Evolutionary conservation across 768 basidiomycete species (phyloP), one percentile per base, ranked within the genome.

Genomic region (Tricholoma hemisulphureum): DNA sequence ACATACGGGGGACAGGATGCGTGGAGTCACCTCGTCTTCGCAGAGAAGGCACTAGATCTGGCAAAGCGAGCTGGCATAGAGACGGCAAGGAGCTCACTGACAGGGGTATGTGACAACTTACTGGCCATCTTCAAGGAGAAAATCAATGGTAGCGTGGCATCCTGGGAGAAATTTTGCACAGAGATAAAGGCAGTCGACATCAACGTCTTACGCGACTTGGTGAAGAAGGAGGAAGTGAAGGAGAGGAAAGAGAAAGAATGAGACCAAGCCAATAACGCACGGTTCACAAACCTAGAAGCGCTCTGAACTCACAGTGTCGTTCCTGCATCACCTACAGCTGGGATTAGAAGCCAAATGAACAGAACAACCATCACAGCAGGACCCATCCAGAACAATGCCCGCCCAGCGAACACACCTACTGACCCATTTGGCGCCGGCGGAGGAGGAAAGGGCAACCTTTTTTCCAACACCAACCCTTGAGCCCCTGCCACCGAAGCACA

Each of bases 401-500:
- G n/a, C 24, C 46, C 46, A 26, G 28, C 21, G 13, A 49, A 26
- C 24, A 26, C 24, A 49, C 9, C 46, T 5, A 39, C 46, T 3
- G 28, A 49, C 14, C 46, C 46, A 49, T 49, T 49, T 11, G 11
- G 28, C 28, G 16, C 23, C 11, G n/a, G 37, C n/a, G 46, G 46
- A 24, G 46, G 46, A 26, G 46, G 46, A 26, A 24, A 26, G 21
- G 46, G 46, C 24, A 49, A 49, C 28, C 46, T 49, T 13, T 49
- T 49, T 23, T 6, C 46, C 28, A 29, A 24, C 23, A 29, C 46
- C 23, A 29, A 24, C 23, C 46, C 46, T 49, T 23, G 11, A 49
- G 46, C 46, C 23, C 46, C 46, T 49, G 46, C 46, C 23, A 49
- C 46, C 13, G 46, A 49, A 29, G 46, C 46, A 26, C 46, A 49